phyloP scores from a whole-genome alignment of 176 grass and related monocot species.

The Olyra latifolia region DNA sequence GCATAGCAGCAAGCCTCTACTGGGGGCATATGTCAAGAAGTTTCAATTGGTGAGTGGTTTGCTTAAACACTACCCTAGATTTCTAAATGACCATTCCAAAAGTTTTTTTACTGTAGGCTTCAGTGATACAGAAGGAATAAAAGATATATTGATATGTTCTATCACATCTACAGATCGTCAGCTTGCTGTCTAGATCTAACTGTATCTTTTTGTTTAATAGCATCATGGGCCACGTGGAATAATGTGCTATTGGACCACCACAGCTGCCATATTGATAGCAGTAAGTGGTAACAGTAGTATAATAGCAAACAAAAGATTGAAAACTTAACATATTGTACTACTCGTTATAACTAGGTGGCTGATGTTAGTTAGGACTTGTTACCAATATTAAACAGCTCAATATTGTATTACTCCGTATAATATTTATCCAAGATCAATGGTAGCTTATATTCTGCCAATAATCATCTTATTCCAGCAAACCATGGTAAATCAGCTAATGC shows the following conservation, averaged over 20 bases:
- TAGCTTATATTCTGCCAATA: background rate
- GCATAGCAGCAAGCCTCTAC: background rate
- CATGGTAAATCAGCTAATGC: background rate
- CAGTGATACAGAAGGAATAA: background rate
- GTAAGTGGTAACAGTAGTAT: background rate
- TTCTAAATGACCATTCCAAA: background rate
- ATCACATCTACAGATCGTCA: constrained; percentile 11
- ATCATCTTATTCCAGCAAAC: background rate
- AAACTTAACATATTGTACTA: background rate
- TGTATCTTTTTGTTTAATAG: constrained; percentile 23
- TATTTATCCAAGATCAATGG: background rate
- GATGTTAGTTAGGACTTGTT: constrained; percentile 7
- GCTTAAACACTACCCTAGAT: background rate
- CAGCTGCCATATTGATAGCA: constrained; percentile 6
- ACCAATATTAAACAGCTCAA: background rate
- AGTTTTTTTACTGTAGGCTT: background rate
- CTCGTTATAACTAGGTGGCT: background rate
- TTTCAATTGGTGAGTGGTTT: background rate
- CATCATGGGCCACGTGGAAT: constrained; percentile 23
- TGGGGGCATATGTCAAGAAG: background rate
- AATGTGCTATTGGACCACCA: constrained; percentile 17
- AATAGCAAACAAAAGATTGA: constrained; percentile 9
- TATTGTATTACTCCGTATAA: background rate
- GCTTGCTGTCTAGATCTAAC: constrained; percentile 23
- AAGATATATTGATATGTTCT: background rate